phyloP scores from a whole-genome alignment of 345 rosid species.

The Iberis pinnata region DNA sequence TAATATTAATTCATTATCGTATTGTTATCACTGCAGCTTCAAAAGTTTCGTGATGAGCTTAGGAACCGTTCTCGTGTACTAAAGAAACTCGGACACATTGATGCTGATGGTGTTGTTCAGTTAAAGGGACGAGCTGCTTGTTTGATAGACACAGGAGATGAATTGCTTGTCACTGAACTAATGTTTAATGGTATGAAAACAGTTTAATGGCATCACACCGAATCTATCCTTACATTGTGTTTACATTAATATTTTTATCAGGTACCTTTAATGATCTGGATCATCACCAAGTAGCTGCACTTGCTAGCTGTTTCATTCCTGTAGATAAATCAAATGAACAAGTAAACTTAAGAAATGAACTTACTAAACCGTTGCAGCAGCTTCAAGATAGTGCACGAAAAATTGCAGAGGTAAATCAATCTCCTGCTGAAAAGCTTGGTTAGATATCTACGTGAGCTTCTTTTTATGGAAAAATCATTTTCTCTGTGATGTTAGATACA shows the following conservation, averaged over 20 bases:
- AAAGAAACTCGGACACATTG: constrained; percentile 91
- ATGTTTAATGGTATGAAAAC: constrained; percentile 78
- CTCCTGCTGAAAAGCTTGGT: constrained; percentile 8
- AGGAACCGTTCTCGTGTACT: constrained; percentile 85
- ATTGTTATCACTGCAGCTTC: constrained; percentile 51
- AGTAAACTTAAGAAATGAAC: constrained; percentile 75
- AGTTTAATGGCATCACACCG: constrained; percentile 9
- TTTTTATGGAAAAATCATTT: neutral
- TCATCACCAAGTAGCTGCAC: constrained; percentile 95
- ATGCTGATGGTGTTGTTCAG: constrained; percentile 82
- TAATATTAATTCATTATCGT: too few species aligned
- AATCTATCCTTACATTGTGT: neutral
- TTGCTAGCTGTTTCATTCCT: constrained; percentile 98
- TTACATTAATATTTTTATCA: constrained; percentile 33
- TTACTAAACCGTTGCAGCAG: constrained; percentile 85
- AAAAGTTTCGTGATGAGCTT: constrained; percentile 90
- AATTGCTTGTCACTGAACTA: constrained; percentile 92
- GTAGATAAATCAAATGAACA: constrained; percentile 92
- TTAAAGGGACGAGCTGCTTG: constrained; percentile 97
- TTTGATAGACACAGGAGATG: constrained; percentile 98
- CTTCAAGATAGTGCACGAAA: constrained; percentile 94
- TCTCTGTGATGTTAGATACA: constrained; percentile 53
- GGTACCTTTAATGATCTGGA: constrained; percentile 96
- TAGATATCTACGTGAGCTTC: neutral
- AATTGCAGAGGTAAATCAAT: constrained; percentile 72